Evolutionary conservation across 176 grass and related monocot species (phyloP).

Genomic region (Eragrostis curvula): DNA sequence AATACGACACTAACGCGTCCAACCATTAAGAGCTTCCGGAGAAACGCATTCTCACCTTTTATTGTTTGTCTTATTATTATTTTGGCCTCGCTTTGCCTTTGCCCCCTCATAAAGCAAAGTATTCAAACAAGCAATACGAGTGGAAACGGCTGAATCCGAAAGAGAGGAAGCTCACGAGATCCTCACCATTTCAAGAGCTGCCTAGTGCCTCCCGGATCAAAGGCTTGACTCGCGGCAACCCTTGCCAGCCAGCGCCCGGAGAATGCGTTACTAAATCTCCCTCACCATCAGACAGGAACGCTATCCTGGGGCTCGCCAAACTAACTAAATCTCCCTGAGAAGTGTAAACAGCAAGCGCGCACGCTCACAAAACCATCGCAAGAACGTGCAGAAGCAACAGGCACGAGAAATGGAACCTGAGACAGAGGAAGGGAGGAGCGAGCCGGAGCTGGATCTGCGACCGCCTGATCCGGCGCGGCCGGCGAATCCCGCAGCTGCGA

Average conservation of each 20-base stretch:
- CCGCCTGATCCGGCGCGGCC: background rate
- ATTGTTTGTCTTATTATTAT: background rate
- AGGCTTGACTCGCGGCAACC: background rate
- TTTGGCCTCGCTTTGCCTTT: background rate
- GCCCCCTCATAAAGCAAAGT: slow-evolving; percentile 7
- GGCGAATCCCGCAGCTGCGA: slow-evolving; percentile 9
- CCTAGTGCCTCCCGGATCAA: background rate
- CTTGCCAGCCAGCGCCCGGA: slow-evolving; percentile 12
- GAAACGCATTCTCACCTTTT: background rate
- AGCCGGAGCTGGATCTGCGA: slow-evolving; percentile 28
- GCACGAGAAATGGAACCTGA: background rate
- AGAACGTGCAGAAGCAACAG: background rate
- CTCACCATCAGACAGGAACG: background rate
- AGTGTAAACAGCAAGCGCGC: background rate
- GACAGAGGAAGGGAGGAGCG: background rate
- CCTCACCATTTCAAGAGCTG: slow-evolving; percentile 41
- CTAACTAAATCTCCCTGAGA: background rate
- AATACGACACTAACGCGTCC: too few relatives aligned
- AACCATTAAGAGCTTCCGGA: background rate
- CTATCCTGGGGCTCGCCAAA: too few relatives aligned
- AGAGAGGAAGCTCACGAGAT: slow-evolving; percentile 9
- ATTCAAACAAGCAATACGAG: slow-evolving; percentile 1
- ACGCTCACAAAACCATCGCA: background rate
- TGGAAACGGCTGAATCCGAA: slow-evolving; percentile 21
- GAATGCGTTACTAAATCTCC: background rate